Percentiles rank a stretch among this genome's conserved stretches.
Evolutionary conservation across 2,329 filamentous ascomycete species (phyloP).

Genomic region (Cladophialophora yegresii): DNA sequence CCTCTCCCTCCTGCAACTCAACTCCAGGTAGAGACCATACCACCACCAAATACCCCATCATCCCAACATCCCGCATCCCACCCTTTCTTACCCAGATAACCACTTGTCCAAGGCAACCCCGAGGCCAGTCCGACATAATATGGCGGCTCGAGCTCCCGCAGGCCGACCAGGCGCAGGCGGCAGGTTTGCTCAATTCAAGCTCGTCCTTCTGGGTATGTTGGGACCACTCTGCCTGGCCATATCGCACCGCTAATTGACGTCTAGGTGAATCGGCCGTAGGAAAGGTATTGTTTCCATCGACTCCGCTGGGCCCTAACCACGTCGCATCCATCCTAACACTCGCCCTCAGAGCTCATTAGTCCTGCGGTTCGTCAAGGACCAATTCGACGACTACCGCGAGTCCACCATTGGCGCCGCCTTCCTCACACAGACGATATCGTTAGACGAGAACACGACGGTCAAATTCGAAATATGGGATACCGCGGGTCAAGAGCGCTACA

Average conservation of each 20-base stretch:
- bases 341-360: slow-evolving; percentile 85
- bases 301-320: slow-evolving; percentile 8
- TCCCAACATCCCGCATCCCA: slow-evolving; percentile 5
- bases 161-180: slow-evolving; percentile 60
- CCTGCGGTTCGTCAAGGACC: slow-evolving; percentile 97
- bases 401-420: slow-evolving; percentile 98
- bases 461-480: slow-evolving; percentile 99
- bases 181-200: slow-evolving; percentile 98
- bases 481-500: slow-evolving; percentile 97
- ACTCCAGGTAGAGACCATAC: slow-evolving; percentile 5
- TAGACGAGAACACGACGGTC: slow-evolving; percentile 96
- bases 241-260: slow-evolving; percentile 44
- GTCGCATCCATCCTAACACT: slow-evolving; percentile 21
- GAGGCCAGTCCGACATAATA: slow-evolving; percentile 49
- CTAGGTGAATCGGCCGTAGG: slow-evolving; percentile 96
- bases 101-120: background rate
- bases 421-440: slow-evolving; percentile 96
- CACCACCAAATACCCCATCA: slow-evolving; percentile 4
- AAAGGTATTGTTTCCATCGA: slow-evolving; percentile 65
- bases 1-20: background rate
- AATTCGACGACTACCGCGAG: slow-evolving; percentile 98
- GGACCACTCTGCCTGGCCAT: slow-evolving; percentile 3
- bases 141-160: slow-evolving; percentile 82
- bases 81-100: slow-evolving; percentile 2
- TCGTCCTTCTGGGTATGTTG: slow-evolving; percentile 85